Evolutionary conservation across 768 basidiomycete genomes (phyloP).

Genomic region (Austroboletus eburneus): DNA sequence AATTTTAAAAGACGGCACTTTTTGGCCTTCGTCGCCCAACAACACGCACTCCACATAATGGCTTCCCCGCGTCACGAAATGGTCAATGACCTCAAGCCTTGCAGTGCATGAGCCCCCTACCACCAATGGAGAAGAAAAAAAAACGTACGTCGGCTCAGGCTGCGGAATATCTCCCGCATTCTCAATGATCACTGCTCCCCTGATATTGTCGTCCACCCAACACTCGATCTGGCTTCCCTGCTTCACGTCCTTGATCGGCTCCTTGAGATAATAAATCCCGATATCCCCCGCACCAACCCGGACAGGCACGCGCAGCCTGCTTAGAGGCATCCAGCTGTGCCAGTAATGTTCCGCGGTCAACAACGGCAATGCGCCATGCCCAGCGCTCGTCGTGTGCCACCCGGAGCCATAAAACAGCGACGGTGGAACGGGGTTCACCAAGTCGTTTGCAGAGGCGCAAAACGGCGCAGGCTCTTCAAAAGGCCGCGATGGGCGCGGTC

Average conservation of each 20-base stretch:
- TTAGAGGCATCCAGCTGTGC: slow-evolving; percentile 83
- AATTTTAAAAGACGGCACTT: slow-evolving; percentile 82
- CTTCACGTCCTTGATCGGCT: slow-evolving; percentile 54
- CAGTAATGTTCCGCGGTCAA: slow-evolving; percentile 82
- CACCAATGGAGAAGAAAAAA: no score
- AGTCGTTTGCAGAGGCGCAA: slow-evolving; percentile 95
- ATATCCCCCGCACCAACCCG: slow-evolving; percentile 87
- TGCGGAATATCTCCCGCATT: slow-evolving; percentile 69
- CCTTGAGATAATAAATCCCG: slow-evolving; percentile 84
- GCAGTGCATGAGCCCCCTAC: no score
- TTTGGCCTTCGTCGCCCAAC: slow-evolving; percentile 80
- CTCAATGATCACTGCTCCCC: slow-evolving; percentile 69
- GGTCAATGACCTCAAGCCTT: slow-evolving; percentile 87
- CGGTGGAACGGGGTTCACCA: slow-evolving; percentile 95
- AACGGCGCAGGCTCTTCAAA: slow-evolving; percentile 88
- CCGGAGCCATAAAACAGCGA: slow-evolving; percentile 92
- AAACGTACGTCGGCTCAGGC: slow-evolving; percentile 57
- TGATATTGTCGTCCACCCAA: slow-evolving; percentile 97
- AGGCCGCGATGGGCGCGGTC: slow-evolving; percentile 46
- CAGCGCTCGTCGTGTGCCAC: slow-evolving; percentile 78
- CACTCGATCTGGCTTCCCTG: slow-evolving; percentile 76
- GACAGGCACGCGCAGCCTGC: slow-evolving; percentile 78
- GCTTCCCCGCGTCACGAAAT: slow-evolving; percentile 76
- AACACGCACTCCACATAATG: slow-evolving; percentile 93
- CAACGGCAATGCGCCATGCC: slow-evolving; percentile 40